Percentiles rank a stretch among this genome's conserved stretches.
These are phyloP conservation scores for Tephrocybe sp. DNA, from an alignment of 768 basidiomycete species.

Conservation along the genomic window DNA sequence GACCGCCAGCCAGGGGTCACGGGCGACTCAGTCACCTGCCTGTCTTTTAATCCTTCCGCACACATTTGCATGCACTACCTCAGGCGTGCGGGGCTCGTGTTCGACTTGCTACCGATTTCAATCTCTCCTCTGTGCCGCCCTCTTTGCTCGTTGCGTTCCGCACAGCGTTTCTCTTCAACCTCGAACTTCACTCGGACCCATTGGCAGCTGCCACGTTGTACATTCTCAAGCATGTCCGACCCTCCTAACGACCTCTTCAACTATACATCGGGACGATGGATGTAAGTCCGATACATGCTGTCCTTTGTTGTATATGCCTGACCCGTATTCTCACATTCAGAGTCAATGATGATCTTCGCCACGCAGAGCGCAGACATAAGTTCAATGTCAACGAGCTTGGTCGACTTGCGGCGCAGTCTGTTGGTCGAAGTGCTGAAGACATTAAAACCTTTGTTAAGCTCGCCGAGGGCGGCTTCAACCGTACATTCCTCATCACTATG, in stretches of 20 bases:
- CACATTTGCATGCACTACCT: constrained; percentile 13
- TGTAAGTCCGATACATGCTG: constrained; percentile 26
- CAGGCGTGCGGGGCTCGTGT: constrained; percentile 37
- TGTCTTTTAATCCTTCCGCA: not conserved
- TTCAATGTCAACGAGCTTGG: constrained; percentile 7
- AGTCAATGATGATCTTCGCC: constrained; percentile 19
- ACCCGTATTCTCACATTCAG: constrained; percentile 18
- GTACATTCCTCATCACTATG: not conserved
- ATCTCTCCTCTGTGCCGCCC: constrained; percentile 14
- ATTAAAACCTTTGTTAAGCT: constrained; percentile 1
- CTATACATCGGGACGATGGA: constrained; percentile 26
- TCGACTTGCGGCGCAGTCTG: constrained; percentile 10
- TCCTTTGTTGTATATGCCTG: constrained; percentile 20
- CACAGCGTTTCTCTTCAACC: constrained; percentile 17
- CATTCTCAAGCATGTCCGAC: constrained; percentile 22
- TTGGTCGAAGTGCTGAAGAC: not conserved
- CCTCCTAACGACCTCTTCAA: constrained; percentile 24
- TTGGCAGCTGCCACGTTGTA: constrained; percentile 18
- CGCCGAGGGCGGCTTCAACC: not conserved
- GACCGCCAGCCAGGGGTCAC: no score
- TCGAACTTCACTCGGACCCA: constrained; percentile 17
- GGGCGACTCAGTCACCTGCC: not conserved
- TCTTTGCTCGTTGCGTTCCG: constrained; percentile 20
- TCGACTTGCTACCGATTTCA: not conserved
- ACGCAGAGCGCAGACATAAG: constrained; percentile 8